Evolutionary conservation across 78 protist species (phyloP), one percentile per base, ranked within the genome.

Genomic region (Ministeria vibrans): DNA sequence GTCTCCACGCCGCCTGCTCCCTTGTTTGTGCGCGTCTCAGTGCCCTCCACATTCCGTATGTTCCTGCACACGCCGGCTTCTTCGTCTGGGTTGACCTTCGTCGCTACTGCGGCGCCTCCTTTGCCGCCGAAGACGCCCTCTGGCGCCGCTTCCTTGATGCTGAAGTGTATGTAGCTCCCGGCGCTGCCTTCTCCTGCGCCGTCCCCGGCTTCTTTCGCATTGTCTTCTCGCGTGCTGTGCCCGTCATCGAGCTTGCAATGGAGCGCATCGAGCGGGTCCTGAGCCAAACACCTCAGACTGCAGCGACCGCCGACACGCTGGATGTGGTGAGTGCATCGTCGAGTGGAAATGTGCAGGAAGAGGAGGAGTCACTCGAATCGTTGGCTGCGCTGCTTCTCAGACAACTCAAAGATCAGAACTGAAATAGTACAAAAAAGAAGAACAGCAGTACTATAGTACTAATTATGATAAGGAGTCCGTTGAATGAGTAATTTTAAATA

Each of bases 31-130:
- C 39, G 28, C 39, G 18, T 1, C 32, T 62, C 39, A 39, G 32
- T 1, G 13, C 32, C 38, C 69, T 62, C 36, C 23, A 18, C 69
- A 30, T 30, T n/a, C 69, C 36, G 5, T 6, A 18, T 39, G 13
- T 64, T 1, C 72, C 45, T n/a, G 45, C 72, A 4, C 18, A 1
- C 45, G 72, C 72, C 46, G 72, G 72, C 42, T 39, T 64, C 45
- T 64, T 64, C 45, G 72, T 64, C 30, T 64, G 72, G 72, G 45
- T 39, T 28, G 45, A 64, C n/a, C 45, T 64, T 4, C 64, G 64
- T 9, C 34, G 36, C 9, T 59, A 2, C 34, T 2, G 18, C 34
- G 38, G 39, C 69, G 69, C 28, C 13, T 4, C 13, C 23, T 5
- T 39, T 45, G 72, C 11, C n/a, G 72, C 72, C 45, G 72, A 64